A percentile compares a stretch with the other conserved stretches of the same genome.
Evolutionary conservation across 306 rosid genomes (phyloP).

Genomic region (Begonia fuchsioides): DNA sequence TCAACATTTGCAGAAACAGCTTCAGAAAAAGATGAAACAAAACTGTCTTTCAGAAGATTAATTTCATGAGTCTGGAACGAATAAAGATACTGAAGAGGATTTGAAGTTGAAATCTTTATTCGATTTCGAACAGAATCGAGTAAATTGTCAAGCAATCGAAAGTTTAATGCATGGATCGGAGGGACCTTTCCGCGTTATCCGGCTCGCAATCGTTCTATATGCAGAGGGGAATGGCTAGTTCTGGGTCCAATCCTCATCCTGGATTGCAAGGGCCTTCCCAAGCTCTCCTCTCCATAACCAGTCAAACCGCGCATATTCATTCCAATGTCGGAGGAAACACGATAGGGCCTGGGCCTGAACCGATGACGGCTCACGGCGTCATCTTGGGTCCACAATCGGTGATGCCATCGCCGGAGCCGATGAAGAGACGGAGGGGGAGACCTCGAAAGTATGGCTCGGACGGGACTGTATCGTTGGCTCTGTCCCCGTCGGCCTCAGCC

Average conservation of each 20-base stretch:
- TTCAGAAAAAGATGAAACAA: too few relatives aligned
- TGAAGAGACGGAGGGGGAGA: constrained; percentile 73
- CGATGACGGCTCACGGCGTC: constrained; percentile 50
- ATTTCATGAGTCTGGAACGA: too few relatives aligned
- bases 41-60: too few relatives aligned
- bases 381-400: constrained; percentile 48
- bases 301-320: constrained; percentile 49
- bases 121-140: too few relatives aligned
- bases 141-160: constrained; percentile 5
- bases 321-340: constrained; percentile 39
- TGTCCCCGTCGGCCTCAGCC: constrained; percentile 61
- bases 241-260: constrained; percentile 44
- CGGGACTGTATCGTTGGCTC: constrained; percentile 62
- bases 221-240: constrained; percentile 47
- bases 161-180: constrained; percentile 94
- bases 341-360: constrained; percentile 38
- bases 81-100: too few relatives aligned
- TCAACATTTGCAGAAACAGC: too few relatives aligned
- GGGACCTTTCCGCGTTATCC: constrained; percentile 67
- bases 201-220: constrained; percentile 72
- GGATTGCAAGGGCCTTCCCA: constrained; percentile 50
- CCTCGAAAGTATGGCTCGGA: constrained; percentile 81
- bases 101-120: too few relatives aligned
- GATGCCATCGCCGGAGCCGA: constrained; percentile 39
- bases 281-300: constrained; percentile 33